These are phyloP conservation scores for Tephrocybe sp. DNA, from an alignment of 768 basidiomycete species.

Conservation along the genomic window DNA sequence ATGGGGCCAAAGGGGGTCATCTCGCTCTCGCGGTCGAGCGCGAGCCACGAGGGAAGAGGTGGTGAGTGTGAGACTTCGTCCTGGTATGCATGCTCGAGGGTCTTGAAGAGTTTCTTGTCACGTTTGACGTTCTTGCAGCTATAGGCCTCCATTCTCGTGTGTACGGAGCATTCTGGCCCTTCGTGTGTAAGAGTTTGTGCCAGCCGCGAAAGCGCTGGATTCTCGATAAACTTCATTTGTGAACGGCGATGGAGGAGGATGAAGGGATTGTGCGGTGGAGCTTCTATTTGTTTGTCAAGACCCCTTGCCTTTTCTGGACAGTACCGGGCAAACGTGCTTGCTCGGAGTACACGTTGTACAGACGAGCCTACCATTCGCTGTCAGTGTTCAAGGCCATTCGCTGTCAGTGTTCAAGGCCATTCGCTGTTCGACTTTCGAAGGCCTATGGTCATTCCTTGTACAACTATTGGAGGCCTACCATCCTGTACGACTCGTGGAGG, in stretches of 20 bases:
- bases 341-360: neutral
- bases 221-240: conserved; percentile 94
- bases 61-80: conserved; percentile 82
- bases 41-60: conserved; percentile 79
- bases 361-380: neutral
- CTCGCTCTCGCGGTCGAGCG: conserved; percentile 68
- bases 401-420: too few species aligned
- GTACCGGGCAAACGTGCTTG: conserved; percentile 8
- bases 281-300: conserved; percentile 16
- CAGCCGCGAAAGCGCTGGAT: conserved; percentile 75
- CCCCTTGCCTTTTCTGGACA: conserved; percentile 6
- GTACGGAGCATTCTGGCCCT: conserved; percentile 84
- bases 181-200: conserved; percentile 81
- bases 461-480: too few species aligned
- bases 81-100: conserved; percentile 85
- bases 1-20: conserved; percentile 91
- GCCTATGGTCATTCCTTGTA: too few species aligned
- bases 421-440: too few species aligned
- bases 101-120: conserved; percentile 95
- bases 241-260: conserved; percentile 10
- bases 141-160: conserved; percentile 95
- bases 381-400: too few species aligned
- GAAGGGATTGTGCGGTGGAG: neutral
- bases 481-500: too few species aligned
- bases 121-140: conserved; percentile 96